These are phyloP conservation scores for Mimosa pudica DNA, from an alignment of 306 rosid species.

Conservation along the genomic window DNA sequence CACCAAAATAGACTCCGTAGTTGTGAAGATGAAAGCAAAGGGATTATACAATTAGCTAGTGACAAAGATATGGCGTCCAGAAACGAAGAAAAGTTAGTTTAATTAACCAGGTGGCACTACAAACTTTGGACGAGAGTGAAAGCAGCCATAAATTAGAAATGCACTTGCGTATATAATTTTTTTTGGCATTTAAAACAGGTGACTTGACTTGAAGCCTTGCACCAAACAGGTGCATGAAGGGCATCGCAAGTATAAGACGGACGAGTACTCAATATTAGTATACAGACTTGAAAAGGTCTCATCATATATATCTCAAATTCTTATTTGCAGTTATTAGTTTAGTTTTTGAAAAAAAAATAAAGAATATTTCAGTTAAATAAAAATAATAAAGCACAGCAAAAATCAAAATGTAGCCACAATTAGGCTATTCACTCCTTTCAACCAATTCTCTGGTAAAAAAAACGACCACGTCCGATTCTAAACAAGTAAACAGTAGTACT, in stretches of 20 bases:
- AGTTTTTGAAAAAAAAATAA: too few species aligned
- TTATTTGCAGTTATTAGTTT: too few species aligned
- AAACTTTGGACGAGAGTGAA: background rate
- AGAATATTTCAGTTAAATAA: too few species aligned
- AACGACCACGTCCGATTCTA: too few species aligned
- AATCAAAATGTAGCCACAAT: too few species aligned
- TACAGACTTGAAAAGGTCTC: background rate
- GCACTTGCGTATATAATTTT: background rate
- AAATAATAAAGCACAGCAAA: too few species aligned
- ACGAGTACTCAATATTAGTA: background rate
- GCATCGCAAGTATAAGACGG: background rate
- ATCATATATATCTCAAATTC: too few species aligned
- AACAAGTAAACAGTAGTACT: too few species aligned
- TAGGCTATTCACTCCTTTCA: too few species aligned
- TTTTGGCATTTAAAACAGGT: background rate
- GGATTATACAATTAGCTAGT: too few species aligned
- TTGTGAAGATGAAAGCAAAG: background rate
- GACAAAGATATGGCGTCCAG: too few species aligned
- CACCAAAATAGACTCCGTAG: background rate
- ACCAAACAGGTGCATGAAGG: background rate
- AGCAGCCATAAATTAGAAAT: background rate
- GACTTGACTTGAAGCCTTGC: background rate
- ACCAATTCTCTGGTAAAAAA: too few species aligned
- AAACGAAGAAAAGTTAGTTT: background rate
- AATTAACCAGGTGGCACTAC: background rate